phyloP scores from a whole-genome alignment of 2,329 filamentous ascomycete species.

The Trichoderma citrinoviride region DNA sequence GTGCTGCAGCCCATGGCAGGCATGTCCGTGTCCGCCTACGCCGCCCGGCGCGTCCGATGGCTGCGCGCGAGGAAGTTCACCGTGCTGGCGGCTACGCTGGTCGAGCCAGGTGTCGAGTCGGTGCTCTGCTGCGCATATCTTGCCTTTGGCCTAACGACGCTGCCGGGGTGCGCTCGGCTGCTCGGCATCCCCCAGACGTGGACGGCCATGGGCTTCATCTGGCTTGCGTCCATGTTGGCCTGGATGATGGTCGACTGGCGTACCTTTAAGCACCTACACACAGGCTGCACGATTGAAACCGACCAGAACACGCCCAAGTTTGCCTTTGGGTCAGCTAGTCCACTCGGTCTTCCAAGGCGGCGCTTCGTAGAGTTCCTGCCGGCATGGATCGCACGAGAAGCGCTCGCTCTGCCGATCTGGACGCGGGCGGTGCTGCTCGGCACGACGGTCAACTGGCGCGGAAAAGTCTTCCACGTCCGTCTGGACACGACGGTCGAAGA shows the following conservation, averaged over 20 bases:
- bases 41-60: constrained; percentile 82
- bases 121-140: constrained; percentile 80
- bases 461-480: constrained; percentile 75
- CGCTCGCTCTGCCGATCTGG: constrained; percentile 86
- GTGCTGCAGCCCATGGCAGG: constrained; percentile 85
- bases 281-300: constrained; percentile 64
- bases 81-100: constrained; percentile 80
- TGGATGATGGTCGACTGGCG: constrained; percentile 79
- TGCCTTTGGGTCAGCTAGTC: constrained; percentile 48
- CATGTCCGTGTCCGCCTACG: constrained; percentile 75
- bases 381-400: constrained; percentile 83
- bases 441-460: constrained; percentile 82
- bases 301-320: constrained; percentile 75
- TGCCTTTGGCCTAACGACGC: constrained; percentile 72
- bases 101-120: constrained; percentile 89
- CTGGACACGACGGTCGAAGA: constrained; percentile 76
- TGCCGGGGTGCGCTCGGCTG: constrained; percentile 59
- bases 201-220: constrained; percentile 62
- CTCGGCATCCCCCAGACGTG: constrained; percentile 63
- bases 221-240: constrained; percentile 59
- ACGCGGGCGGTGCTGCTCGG: constrained; percentile 85
- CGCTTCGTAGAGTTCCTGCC: constrained; percentile 68
- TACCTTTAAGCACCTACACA: constrained; percentile 72
- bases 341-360: constrained; percentile 46
- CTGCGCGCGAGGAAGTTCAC: constrained; percentile 92